Evolutionary conservation across 163 green algal species (phyloP).

Genomic region (Volvox carteri): DNA sequence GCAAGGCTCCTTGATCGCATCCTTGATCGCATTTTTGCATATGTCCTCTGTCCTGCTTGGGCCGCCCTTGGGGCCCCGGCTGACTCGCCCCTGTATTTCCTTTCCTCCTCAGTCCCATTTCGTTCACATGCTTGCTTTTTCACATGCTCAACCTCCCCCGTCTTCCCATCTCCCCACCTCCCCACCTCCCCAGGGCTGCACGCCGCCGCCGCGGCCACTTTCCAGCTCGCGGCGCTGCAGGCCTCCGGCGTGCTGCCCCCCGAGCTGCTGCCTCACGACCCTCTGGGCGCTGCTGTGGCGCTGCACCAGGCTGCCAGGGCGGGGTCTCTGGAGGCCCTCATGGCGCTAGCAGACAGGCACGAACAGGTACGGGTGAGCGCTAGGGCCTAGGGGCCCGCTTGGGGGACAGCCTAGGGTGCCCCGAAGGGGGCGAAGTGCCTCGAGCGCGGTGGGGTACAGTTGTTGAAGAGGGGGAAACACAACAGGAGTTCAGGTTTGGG

Average conservation of each 20-base stretch:
- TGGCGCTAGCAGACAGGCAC: conserved; percentile 59
- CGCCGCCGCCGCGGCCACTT: conserved; percentile 32
- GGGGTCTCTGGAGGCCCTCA: conserved; percentile 55
- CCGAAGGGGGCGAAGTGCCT: no score
- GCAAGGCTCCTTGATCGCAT: no score
- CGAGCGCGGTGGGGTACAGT: no score
- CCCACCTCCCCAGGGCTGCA: conserved; percentile 35
- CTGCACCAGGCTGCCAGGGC: conserved; percentile 57
- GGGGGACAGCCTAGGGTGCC: no score
- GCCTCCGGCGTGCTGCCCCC: conserved; percentile 42
- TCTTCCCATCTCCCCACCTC: neutral
- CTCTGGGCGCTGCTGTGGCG: neutral
- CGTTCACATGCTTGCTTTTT: neutral
- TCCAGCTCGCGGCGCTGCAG: conserved; percentile 57
- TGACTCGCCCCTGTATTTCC: neutral
- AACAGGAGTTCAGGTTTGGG: no score
- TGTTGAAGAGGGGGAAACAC: no score
- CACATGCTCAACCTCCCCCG: neutral
- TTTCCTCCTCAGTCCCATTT: neutral
- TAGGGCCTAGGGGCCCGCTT: no score
- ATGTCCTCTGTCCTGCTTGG: no score
- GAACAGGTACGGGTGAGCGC: conserved; percentile 15
- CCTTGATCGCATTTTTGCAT: no score
- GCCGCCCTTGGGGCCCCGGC: no score
- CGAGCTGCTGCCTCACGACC: neutral